Evolutionary conservation across 352 stramenopile species (phyloP).

Genomic region (Pythium periplocum): DNA sequence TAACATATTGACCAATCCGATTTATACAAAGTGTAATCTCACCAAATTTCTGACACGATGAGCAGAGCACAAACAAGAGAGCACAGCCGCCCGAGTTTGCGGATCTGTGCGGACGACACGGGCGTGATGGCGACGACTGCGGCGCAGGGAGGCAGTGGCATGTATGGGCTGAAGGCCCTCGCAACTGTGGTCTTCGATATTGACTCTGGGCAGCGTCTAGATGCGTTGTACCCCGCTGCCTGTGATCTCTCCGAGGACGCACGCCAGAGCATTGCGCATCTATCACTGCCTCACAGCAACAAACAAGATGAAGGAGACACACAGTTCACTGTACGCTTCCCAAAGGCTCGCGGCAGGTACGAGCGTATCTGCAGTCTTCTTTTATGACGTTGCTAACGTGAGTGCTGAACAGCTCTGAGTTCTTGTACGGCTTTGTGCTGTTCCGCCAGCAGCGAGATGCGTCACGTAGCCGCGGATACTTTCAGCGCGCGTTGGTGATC

Average conservation of each 20-base stretch:
- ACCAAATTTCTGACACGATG: too few species aligned
- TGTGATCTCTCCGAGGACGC: slow-evolving; percentile 43
- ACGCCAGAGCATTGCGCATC: slow-evolving; percentile 62
- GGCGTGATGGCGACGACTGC: too few species aligned
- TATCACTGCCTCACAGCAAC: slow-evolving; percentile 84
- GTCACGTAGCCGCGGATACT: slow-evolving; percentile 63
- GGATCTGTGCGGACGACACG: too few species aligned
- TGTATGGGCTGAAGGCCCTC: slow-evolving; percentile 53
- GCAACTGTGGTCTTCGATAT: slow-evolving; percentile 82
- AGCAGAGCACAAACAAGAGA: too few species aligned
- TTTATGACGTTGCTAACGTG: background rate
- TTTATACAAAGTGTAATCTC: too few species aligned
- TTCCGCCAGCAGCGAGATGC: slow-evolving; percentile 80
- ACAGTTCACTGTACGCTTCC: slow-evolving; percentile 78
- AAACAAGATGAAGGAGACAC: slow-evolving; percentile 84
- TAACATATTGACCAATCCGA: too few species aligned
- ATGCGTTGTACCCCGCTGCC: slow-evolving; percentile 45
- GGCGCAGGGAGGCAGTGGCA: too few species aligned
- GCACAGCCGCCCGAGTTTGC: too few species aligned
- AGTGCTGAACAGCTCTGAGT: slow-evolving; percentile 15
- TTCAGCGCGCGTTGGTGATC: slow-evolving; percentile 83
- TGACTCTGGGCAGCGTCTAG: slow-evolving; percentile 65
- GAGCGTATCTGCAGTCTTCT: background rate
- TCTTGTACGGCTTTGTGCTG: slow-evolving; percentile 81
- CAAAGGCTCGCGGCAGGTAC: slow-evolving; percentile 29